phyloP scores from a whole-genome alignment of 1,139 yeast genomes.

The Candida tropicalis region DNA sequence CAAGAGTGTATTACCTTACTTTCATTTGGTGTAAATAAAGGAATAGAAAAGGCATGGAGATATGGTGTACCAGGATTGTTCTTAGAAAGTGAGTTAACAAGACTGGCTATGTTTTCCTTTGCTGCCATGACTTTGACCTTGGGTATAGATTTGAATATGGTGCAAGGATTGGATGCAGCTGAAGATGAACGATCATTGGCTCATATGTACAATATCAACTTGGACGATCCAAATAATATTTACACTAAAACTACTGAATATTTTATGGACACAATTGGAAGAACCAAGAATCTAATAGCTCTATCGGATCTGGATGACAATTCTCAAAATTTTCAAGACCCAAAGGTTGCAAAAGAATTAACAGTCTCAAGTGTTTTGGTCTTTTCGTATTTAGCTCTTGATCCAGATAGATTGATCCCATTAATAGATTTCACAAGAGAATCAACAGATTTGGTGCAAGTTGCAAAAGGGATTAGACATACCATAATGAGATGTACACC shows the following conservation, averaged over 20 bases:
- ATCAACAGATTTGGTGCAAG: constrained; percentile 23
- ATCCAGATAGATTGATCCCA: constrained; percentile 34
- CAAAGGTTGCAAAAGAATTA: constrained; percentile 24
- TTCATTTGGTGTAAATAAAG: constrained; percentile 20
- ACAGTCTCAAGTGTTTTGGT: constrained; percentile 26
- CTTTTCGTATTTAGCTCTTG: constrained; percentile 32
- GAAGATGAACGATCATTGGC: background rate
- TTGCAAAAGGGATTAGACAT: constrained; percentile 22
- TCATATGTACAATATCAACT: constrained; percentile 1
- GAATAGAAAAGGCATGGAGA: constrained; percentile 30
- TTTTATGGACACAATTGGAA: constrained; percentile 22
- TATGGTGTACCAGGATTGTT: constrained; percentile 29
- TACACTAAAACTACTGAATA: constrained; percentile 25
- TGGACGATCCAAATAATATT: constrained; percentile 7
- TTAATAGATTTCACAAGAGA: constrained; percentile 24
- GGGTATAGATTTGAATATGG: constrained; percentile 9
- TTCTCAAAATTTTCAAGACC: constrained; percentile 8
- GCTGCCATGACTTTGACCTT: constrained; percentile 19
- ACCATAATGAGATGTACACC: constrained; percentile 19
- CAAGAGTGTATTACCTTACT: constrained; percentile 27
- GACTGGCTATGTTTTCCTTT: constrained; percentile 27
- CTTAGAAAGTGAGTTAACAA: constrained; percentile 23
- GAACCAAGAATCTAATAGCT: constrained; percentile 8
- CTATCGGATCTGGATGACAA: background rate
- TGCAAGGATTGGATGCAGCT: constrained; percentile 3